phyloP scores from a whole-genome alignment of 257 asterid genomes.

The Solanum clarkiae region DNA sequence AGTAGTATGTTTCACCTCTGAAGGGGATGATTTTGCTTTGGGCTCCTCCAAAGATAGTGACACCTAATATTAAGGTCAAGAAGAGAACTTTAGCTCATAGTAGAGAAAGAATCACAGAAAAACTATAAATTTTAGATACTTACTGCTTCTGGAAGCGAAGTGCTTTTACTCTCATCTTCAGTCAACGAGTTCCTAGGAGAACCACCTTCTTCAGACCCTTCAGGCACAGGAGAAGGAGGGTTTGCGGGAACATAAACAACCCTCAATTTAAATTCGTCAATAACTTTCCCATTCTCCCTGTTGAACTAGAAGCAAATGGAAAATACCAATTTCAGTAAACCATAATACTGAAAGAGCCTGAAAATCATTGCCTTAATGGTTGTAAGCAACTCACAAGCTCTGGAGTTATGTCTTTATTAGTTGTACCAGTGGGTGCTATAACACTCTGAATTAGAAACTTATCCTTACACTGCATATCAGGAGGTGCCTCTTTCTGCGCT shows the following conservation, averaged over 20 bases:
- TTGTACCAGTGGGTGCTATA: conserved; percentile 51
- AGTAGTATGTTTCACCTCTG: conserved; percentile 32
- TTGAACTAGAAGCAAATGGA: conserved; percentile 37
- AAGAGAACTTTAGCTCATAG: background rate
- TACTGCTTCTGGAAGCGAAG: conserved; percentile 42
- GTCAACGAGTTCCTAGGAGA: conserved; percentile 53
- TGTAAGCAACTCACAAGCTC: conserved; percentile 48
- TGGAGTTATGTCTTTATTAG: conserved; percentile 42
- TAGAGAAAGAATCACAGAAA: background rate
- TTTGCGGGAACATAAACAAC: conserved; percentile 74
- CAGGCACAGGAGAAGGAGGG: conserved; percentile 93
- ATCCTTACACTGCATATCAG: conserved; percentile 80
- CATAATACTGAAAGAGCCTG: background rate
- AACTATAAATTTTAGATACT: conserved; percentile 10
- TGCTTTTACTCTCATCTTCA: conserved; percentile 43
- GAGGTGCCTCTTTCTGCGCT: conserved; percentile 67
- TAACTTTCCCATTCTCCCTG: conserved; percentile 44
- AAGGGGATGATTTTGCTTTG: conserved; percentile 21
- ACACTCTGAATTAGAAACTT: conserved; percentile 81
- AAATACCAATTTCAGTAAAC: background rate
- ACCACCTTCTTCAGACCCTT: conserved; percentile 82
- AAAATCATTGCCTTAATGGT: background rate
- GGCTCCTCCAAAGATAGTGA: conserved; percentile 38
- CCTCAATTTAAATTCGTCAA: conserved; percentile 66
- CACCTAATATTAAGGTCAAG: conserved; percentile 18